Evolutionary conservation across 73 alveolate genomes (phyloP).

Genomic region (Stentor roeselii): DNA sequence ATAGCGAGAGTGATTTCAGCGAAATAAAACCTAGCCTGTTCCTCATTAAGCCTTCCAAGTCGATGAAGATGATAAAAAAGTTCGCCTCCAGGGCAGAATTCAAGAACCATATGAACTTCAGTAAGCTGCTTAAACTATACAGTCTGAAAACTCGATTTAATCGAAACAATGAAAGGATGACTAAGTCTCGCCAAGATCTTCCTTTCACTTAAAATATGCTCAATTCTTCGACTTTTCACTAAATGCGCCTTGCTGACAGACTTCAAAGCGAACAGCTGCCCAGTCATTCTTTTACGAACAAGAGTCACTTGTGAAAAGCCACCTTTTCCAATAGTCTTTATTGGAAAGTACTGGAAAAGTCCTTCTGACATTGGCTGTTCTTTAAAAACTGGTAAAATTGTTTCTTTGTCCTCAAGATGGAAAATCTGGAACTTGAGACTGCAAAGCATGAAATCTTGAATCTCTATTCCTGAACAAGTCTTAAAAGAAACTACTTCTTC

Average conservation of each 20-base stretch:
- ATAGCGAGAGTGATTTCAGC: conserved; percentile 90
- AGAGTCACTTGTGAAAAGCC: conserved; percentile 67
- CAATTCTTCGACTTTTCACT: conserved; percentile 46
- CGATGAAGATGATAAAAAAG: conserved; percentile 77
- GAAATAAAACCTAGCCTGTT: conserved; percentile 77
- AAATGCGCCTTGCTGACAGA: conserved; percentile 57
- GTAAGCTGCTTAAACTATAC: not conserved
- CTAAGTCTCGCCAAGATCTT: conserved; percentile 50
- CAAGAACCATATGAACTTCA: conserved; percentile 63
- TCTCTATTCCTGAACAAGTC: not conserved
- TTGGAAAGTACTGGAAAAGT: conserved; percentile 26
- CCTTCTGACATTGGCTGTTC: not conserved
- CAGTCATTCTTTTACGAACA: conserved; percentile 60
- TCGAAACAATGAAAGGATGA: not conserved
- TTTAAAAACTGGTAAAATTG: not conserved
- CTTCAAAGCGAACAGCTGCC: conserved; percentile 71
- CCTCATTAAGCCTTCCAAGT: conserved; percentile 75
- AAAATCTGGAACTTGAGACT: not conserved
- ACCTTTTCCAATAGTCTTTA: conserved; percentile 81
- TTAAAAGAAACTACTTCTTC: not conserved
- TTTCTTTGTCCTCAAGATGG: not conserved
- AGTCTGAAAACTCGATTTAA: not conserved
- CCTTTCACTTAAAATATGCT: conserved; percentile 66
- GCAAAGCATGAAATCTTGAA: not conserved
- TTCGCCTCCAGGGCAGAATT: conserved; percentile 97